These are phyloP conservation scores for Ganoderma sp. DNA, from an alignment of 1,284 basidiomycete genomes.

Conservation along the genomic window DNA sequence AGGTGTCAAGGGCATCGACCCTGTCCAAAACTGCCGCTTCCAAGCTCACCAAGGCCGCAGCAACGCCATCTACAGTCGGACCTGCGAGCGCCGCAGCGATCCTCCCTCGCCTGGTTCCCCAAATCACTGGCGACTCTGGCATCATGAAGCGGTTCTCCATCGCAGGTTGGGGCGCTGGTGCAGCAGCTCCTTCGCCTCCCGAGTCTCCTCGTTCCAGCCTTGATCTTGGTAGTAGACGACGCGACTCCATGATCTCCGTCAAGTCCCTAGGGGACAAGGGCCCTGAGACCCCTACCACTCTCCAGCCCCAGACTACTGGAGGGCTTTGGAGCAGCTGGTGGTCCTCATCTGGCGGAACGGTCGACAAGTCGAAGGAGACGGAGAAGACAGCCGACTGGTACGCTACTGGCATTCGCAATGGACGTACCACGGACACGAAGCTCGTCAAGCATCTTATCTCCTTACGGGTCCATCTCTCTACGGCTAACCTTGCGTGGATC, in stretches of 20 bases:
- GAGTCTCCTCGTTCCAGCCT: slow-evolving; percentile 46
- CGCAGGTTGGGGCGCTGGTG: slow-evolving; percentile 59
- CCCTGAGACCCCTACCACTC: slow-evolving; percentile 31
- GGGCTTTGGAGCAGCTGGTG: slow-evolving; percentile 79
- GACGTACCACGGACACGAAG: slow-evolving; percentile 60
- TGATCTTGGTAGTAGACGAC: slow-evolving; percentile 43
- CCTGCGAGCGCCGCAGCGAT: slow-evolving; percentile 60
- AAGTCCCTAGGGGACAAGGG: slow-evolving; percentile 40
- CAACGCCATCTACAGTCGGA: slow-evolving; percentile 58
- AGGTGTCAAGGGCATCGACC: slow-evolving; percentile 42
- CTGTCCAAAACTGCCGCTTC: slow-evolving; percentile 43
- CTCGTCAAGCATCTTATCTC: slow-evolving; percentile 82
- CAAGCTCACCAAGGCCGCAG: slow-evolving; percentile 36
- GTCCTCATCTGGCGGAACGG: slow-evolving; percentile 61
- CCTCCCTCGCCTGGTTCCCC: slow-evolving; percentile 66
- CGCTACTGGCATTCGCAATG: slow-evolving; percentile 60
- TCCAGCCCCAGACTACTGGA: slow-evolving; percentile 75
- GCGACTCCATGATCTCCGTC: slow-evolving; percentile 31
- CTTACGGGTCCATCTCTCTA: slow-evolving; percentile 86
- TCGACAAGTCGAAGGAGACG: slow-evolving; percentile 49
- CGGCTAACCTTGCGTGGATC: slow-evolving; percentile 81
- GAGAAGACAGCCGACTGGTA: slow-evolving; percentile 62
- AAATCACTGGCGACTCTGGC: slow-evolving; percentile 69
- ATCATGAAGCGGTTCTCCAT: slow-evolving; percentile 80
- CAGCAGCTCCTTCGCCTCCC: slow-evolving; percentile 29